Evolutionary conservation across 2,329 filamentous ascomycete genomes (phyloP).

Genomic region (Stagonosporopsis rhizophila): DNA sequence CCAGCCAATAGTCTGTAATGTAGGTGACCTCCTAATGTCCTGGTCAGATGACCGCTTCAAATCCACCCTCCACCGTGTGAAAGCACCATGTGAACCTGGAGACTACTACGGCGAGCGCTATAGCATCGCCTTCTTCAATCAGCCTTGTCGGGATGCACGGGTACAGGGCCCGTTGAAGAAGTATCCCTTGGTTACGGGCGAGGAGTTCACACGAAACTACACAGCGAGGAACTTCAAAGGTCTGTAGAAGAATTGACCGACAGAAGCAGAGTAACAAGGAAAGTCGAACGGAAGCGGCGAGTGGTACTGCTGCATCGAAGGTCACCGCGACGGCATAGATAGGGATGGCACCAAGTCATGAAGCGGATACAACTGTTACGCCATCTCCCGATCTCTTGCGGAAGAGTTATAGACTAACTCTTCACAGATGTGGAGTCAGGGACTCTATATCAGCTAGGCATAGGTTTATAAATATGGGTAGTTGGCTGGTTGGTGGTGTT

Average conservation of each 20-base stretch:
- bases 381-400: too few species aligned
- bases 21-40: constrained; percentile 71
- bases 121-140: constrained; percentile 72
- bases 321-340: neutral
- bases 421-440: too few species aligned
- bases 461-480: too few species aligned
- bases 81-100: constrained; percentile 62
- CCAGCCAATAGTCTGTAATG: constrained; percentile 62
- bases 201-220: constrained; percentile 65
- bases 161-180: constrained; percentile 69
- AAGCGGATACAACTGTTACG: too few species aligned
- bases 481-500: too few species aligned
- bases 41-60: constrained; percentile 74
- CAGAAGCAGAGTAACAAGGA: constrained; percentile 16
- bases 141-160: constrained; percentile 64
- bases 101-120: constrained; percentile 67
- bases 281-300: neutral
- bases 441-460: too few species aligned
- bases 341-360: too few species aligned
- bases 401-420: too few species aligned
- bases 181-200: constrained; percentile 66
- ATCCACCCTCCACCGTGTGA: constrained; percentile 70
- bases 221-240: constrained; percentile 64
- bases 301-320: neutral
- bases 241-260: constrained; percentile 57